phyloP scores from a whole-genome alignment of 1,284 basidiomycete species.

The Volvariella surrecta region DNA sequence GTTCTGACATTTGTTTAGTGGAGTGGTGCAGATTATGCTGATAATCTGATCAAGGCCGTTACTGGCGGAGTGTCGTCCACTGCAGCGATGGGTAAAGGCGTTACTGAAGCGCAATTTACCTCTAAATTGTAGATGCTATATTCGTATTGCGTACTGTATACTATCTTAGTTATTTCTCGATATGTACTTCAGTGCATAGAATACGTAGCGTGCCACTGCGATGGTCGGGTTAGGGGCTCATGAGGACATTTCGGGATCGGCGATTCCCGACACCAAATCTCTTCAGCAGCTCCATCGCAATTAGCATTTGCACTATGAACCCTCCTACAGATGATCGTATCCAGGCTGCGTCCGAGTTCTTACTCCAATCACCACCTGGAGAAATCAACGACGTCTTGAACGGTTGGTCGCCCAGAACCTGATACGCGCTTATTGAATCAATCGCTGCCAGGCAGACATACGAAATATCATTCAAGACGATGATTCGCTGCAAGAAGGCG shows the following conservation, averaged over 20 bases:
- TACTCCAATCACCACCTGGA: slow-evolving; percentile 87
- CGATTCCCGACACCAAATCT: slow-evolving; percentile 4
- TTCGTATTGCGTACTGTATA: no score
- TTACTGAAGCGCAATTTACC: slow-evolving; percentile 85
- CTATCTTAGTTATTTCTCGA: no score
- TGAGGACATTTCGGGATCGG: slow-evolving; percentile 3
- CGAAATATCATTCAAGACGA: slow-evolving; percentile 85
- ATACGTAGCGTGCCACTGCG: no score
- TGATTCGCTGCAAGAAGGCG: slow-evolving; percentile 65
- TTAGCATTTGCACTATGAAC: slow-evolving; percentile 33
- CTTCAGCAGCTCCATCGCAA: not conserved
- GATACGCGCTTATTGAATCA: slow-evolving; percentile 5
- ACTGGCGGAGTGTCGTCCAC: slow-evolving; percentile 95
- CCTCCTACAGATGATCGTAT: slow-evolving; percentile 56
- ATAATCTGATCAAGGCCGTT: slow-evolving; percentile 88
- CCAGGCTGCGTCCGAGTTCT: slow-evolving; percentile 65
- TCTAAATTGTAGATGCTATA: slow-evolving; percentile 39
- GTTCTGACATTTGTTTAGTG: slow-evolving; percentile 43
- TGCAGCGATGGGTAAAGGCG: slow-evolving; percentile 90
- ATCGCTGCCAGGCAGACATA: slow-evolving; percentile 52
- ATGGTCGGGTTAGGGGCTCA: no score
- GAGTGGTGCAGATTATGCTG: slow-evolving; percentile 92
- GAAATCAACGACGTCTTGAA: slow-evolving; percentile 94
- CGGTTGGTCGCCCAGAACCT: slow-evolving; percentile 35
- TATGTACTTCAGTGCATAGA: no score